Base-by-base conservation (phyloP, 2,329 filamentous ascomycete species). In the Aspergillus ruber region DNA sequence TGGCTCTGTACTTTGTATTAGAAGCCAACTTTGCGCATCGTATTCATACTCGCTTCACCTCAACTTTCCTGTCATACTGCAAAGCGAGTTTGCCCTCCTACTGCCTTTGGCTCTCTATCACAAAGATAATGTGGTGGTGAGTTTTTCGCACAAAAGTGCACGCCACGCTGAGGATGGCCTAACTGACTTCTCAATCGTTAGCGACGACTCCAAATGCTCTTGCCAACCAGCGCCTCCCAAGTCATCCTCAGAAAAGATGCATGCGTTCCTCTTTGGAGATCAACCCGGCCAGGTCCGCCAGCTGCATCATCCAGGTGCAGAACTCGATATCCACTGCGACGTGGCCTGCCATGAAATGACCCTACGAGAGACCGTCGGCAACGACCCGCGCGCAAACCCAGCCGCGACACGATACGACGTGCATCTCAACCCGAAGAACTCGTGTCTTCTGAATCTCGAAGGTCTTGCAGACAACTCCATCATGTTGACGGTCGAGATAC, bases 381-480 rank as follows among this genome's bases (percentile, higher is more conserved):
- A 56, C 18, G 25, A 50, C 53, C 15, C 21, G 25, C 27, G 12
- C 18, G 23, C n/a, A 12, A n/a, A 5, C 6, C n/a, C 21, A 25
- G 18, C 40, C 12, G 21, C 15, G 7, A 42, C 21, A 13, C 21
- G 12, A 15, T 25, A 25, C 20, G 21, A 33, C n/a, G 32, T 56
- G 2, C 44, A 47, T n/a, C 45, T 63, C 25, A 54, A 56, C 35
- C 44, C 38, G 8, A 46, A 32, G 17, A 57, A 58, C 43, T 51
- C 54, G 42, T 46, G 48, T 6, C 58, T 66, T n/a, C 15, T 55
- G 12, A 64, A 65, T 41, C 48, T 66, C 8, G 50, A 59, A 43
- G 61, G 61, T 4, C 58, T 64, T n/a, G 33, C 47, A 3, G 57
- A 65, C 23, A 52, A 56, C 46, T 62, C 60, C 7, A 51, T 66